phyloP scores from a whole-genome alignment of 2,329 filamentous ascomycete genomes.

The Dryadomyces sulphureus region DNA sequence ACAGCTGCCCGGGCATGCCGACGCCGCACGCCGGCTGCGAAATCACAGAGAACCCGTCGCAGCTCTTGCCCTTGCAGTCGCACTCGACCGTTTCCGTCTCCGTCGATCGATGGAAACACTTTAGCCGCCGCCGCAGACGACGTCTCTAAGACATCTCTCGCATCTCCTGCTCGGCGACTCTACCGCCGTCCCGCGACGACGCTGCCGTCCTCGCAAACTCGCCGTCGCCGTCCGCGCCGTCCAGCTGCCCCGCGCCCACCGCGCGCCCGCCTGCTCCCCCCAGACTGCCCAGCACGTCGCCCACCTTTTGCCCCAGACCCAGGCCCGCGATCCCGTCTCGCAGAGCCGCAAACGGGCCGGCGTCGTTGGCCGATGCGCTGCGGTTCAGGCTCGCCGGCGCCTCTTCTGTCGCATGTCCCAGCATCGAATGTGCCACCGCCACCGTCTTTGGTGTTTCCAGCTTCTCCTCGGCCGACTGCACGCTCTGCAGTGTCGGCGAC shows the following conservation, averaged over 20 bases:
- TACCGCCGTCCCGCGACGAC: background rate
- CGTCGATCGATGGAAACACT: no score
- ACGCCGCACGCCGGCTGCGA: background rate
- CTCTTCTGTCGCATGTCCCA: constrained; percentile 6
- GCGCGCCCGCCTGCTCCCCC: constrained; percentile 8
- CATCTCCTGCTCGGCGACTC: constrained; percentile 10
- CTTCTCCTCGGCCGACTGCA: constrained; percentile 6
- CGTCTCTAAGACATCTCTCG: constrained; percentile 7
- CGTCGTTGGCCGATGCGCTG: constrained; percentile 8
- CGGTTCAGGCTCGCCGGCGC: constrained; percentile 5
- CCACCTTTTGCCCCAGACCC: constrained; percentile 11
- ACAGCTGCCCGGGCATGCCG: background rate
- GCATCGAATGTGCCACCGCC: constrained; percentile 7
- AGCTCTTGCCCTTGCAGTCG: background rate
- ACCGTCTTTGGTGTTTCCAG: background rate
- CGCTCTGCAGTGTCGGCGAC: no score
- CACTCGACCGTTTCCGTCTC: background rate
- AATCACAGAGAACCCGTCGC: background rate
- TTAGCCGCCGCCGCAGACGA: background rate
- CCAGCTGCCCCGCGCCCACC: background rate
- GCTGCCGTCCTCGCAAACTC: background rate
- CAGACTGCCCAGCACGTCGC: constrained; percentile 11
- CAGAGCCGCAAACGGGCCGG: constrained; percentile 10
- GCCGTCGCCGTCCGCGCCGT: background rate
- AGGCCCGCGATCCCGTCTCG: constrained; percentile 12